phyloP scores from a whole-genome alignment of 306 rosid genomes.

The Nissolia schottii region DNA sequence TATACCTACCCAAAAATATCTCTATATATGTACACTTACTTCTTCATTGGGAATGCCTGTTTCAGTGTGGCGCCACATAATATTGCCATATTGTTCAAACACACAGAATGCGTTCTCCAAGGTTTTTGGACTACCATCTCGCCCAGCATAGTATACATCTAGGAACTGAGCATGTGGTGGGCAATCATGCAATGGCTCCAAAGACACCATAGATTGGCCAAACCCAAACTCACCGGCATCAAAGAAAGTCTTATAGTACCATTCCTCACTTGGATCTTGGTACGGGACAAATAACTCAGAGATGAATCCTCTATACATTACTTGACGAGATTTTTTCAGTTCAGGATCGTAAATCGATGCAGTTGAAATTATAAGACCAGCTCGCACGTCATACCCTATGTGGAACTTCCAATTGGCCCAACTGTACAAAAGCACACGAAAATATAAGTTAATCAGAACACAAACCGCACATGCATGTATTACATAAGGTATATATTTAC shows the following conservation, averaged over 20 bases:
- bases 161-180: conserved; percentile 31
- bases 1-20: no score
- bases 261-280: conserved; percentile 38
- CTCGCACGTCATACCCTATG: conserved; percentile 24
- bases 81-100: conserved; percentile 29
- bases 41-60: conserved; percentile 18
- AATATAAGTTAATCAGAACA: not conserved
- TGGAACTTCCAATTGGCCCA: conserved; percentile 44
- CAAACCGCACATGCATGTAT: not conserved
- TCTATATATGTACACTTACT: conserved; percentile 7
- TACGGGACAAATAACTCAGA: conserved; percentile 37
- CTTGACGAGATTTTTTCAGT: conserved; percentile 20
- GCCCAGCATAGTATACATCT: not conserved
- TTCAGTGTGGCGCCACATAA: conserved; percentile 41
- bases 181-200: conserved; percentile 29
- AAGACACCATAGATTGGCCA: conserved; percentile 31
- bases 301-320: conserved; percentile 33
- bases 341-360: conserved; percentile 35
- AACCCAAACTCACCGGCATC: conserved; percentile 39
- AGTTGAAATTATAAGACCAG: conserved; percentile 24
- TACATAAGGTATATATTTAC: no score
- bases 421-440: not conserved
- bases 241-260: conserved; percentile 38
- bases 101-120: conserved; percentile 37
- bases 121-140: conserved; percentile 13